phyloP scores from a whole-genome alignment of 2,329 filamentous ascomycete species.

The Trichoderma lentiforme region DNA sequence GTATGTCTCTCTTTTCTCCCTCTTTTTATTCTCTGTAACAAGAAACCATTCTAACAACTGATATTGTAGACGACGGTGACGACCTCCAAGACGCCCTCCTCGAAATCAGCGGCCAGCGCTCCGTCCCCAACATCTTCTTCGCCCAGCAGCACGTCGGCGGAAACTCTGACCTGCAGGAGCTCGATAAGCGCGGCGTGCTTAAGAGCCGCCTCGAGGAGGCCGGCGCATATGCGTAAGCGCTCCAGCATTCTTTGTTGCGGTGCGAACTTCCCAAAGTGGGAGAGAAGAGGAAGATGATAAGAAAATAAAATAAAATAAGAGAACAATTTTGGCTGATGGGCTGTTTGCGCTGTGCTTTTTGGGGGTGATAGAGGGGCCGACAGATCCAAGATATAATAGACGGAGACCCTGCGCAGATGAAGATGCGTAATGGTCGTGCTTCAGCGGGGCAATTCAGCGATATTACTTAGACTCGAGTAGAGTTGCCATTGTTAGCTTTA shows the following conservation, averaged over 20 bases:
- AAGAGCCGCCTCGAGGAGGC: conserved; percentile 41
- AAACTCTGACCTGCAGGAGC: conserved; percentile 75
- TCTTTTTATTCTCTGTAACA: background rate
- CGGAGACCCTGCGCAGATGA: background rate
- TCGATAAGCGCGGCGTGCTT: conserved; percentile 49
- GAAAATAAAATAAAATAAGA: background rate
- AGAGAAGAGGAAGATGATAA: background rate
- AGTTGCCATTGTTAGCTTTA: background rate
- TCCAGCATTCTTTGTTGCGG: background rate
- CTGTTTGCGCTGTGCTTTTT: background rate
- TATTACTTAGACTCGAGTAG: background rate
- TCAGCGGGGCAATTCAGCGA: background rate
- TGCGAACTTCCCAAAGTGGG: too few relatives aligned
- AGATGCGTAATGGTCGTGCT: background rate
- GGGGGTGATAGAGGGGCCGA: background rate
- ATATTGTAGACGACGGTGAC: conserved; percentile 66
- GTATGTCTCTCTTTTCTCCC: conserved; percentile 49
- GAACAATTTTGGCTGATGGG: conserved; percentile 9
- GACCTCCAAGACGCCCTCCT: conserved; percentile 80
- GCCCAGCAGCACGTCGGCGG: conserved; percentile 87
- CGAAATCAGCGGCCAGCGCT: conserved; percentile 77
- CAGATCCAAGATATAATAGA: conserved; percentile 1
- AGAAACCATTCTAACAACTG: background rate
- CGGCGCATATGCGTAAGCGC: conserved; percentile 42
- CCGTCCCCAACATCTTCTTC: conserved; percentile 97